These are phyloP conservation scores for Nitzschia sp. DNA, from an alignment of 108 stramenopile species.

Conservation along the genomic window DNA sequence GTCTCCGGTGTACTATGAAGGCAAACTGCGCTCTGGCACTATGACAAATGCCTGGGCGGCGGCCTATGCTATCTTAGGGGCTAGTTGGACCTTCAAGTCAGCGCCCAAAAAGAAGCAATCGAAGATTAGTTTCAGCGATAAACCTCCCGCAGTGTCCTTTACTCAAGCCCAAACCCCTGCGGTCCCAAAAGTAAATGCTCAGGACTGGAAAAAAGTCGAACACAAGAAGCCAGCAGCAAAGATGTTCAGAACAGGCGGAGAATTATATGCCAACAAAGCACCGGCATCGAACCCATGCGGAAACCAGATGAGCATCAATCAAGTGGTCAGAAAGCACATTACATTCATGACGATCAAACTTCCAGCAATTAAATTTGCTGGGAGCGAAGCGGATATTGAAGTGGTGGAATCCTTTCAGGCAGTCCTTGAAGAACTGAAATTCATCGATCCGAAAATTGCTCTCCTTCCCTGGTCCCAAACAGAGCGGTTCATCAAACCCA, in stretches of 20 bases:
- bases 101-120: no score
- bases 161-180: slow-evolving; percentile 2
- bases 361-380: not conserved
- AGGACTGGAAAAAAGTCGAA: not conserved
- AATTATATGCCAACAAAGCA: not conserved
- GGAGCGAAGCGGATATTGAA: not conserved
- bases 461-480: not conserved
- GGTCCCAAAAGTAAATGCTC: not conserved
- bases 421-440: not conserved
- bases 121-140: no score
- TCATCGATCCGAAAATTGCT: not conserved
- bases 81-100: not conserved
- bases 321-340: not conserved
- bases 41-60: not conserved
- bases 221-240: not conserved
- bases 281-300: not conserved
- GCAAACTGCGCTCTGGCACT: not conserved
- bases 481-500: not conserved
- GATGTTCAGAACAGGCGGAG: not conserved
- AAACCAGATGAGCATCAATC: not conserved
- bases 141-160: not conserved
- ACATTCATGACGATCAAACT: not conserved
- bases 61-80: not conserved
- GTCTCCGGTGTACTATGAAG: not conserved
- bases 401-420: not conserved